Percentiles rank a stretch among this genome's conserved stretches.
Conservation (phyloP, 345 rosid species). For the Alliaria petiolata region DNA sequence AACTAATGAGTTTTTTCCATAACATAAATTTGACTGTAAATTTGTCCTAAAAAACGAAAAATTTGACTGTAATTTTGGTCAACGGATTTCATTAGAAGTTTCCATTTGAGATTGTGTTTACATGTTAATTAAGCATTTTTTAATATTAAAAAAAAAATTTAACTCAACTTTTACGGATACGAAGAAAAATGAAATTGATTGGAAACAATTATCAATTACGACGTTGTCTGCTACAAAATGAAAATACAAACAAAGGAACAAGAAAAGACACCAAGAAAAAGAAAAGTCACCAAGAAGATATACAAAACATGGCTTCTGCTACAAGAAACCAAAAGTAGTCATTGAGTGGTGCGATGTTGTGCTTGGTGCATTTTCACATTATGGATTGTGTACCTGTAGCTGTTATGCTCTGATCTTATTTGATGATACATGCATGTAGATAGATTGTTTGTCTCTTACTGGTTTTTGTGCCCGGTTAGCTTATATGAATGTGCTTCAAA, state of each 20-base stretch:
- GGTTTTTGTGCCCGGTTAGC: too few relatives aligned
- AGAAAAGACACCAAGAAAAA: neutral
- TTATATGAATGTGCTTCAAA: too few relatives aligned
- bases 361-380: conserved; percentile 19
- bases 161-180: neutral
- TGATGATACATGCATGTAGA: too few relatives aligned
- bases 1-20: neutral
- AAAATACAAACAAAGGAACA: neutral
- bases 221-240: neutral
- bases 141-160: neutral
- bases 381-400: conserved; percentile 27
- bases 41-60: too few relatives aligned
- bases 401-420: conserved; percentile 12
- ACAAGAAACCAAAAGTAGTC: conserved; percentile 16
- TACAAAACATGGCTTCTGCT: conserved; percentile 3
- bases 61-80: neutral
- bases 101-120: neutral
- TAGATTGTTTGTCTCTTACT: too few relatives aligned
- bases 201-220: neutral
- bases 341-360: conserved; percentile 28
- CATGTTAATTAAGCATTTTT: neutral
- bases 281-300: neutral
- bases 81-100: too few relatives aligned
- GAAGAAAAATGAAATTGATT: neutral
- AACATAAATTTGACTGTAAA: neutral